These are phyloP conservation scores for Obba rivulosa DNA, from an alignment of 768 basidiomycete genomes.

Conservation along the genomic window DNA sequence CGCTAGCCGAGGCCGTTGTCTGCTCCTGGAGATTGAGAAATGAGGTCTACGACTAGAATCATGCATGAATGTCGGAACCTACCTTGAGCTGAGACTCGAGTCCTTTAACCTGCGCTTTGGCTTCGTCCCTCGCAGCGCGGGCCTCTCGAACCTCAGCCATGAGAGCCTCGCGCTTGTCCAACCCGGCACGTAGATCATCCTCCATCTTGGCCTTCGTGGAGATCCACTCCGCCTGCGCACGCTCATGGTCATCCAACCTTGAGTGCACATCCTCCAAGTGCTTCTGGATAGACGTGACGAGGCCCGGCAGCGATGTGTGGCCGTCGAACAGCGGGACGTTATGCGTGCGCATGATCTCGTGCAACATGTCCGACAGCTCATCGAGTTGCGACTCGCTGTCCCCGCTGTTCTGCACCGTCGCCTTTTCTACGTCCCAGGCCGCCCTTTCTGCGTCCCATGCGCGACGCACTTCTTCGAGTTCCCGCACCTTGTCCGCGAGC, in stretches of 20 bases:
- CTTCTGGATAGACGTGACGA: constrained; percentile 22
- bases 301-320: constrained; percentile 18
- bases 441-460: constrained; percentile 42
- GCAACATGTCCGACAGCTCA: constrained; percentile 41
- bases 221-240: constrained; percentile 19
- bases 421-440: constrained; percentile 47
- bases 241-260: constrained; percentile 14
- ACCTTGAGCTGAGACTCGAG: constrained; percentile 46
- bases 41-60: neutral
- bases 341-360: constrained; percentile 49
- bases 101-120: constrained; percentile 17
- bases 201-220: constrained; percentile 14
- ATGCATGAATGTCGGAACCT: neutral
- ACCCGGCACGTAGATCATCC: constrained; percentile 10
- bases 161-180: constrained; percentile 17
- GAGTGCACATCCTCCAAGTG: constrained; percentile 21
- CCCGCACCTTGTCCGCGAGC: constrained; percentile 31
- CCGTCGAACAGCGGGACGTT: constrained; percentile 44
- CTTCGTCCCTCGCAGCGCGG: constrained; percentile 20
- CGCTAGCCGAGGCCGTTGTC: no score
- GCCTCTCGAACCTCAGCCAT: constrained; percentile 16
- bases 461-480: constrained; percentile 36
- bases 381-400: constrained; percentile 38
- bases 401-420: constrained; percentile 35
- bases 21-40: neutral